phyloP scores from a whole-genome alignment of 257 asterid genomes.

The Rauvolfia tetraphylla region DNA sequence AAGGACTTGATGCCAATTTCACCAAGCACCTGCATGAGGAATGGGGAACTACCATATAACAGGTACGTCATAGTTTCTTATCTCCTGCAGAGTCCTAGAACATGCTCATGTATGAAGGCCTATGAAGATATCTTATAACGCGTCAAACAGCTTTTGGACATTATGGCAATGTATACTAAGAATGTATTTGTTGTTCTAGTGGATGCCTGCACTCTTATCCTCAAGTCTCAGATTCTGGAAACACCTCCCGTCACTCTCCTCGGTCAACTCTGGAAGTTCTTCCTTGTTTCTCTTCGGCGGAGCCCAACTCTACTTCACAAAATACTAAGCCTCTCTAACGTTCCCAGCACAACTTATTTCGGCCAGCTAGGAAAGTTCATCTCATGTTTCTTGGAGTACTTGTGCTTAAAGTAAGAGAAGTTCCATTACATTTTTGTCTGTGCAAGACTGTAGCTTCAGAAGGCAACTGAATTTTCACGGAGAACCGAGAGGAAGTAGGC shows the following conservation, averaged over 20 bases:
- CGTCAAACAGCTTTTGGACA: constrained; percentile 3
- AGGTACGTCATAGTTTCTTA: constrained; percentile 23
- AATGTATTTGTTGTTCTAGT: constrained; percentile 25
- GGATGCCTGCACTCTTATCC: constrained; percentile 36
- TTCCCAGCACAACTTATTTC: constrained; percentile 20
- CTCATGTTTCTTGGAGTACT: constrained; percentile 5
- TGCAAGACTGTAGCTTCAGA: constrained; percentile 2
- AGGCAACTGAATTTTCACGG: neutral
- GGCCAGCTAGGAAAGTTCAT: constrained; percentile 23
- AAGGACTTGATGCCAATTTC: constrained; percentile 34
- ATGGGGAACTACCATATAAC: constrained; percentile 33
- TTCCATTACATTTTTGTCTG: constrained; percentile 16
- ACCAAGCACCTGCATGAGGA: constrained; percentile 32
- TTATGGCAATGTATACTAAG: neutral
- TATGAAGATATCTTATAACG: neutral
- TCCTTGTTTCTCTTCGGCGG: constrained; percentile 39
- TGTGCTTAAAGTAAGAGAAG: constrained; percentile 28
- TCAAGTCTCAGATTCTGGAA: constrained; percentile 31
- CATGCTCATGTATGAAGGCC: constrained; percentile 5
- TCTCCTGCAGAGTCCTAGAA: neutral
- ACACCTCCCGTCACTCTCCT: constrained; percentile 46
- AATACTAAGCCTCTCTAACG: constrained; percentile 28
- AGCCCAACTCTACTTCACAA: constrained; percentile 30
- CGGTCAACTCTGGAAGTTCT: constrained; percentile 49
- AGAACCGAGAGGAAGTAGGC: neutral